These are phyloP conservation scores for Nakaseomyces kungkrabaensis DNA, from an alignment of 1,139 yeast species.

Conservation along the genomic window DNA sequence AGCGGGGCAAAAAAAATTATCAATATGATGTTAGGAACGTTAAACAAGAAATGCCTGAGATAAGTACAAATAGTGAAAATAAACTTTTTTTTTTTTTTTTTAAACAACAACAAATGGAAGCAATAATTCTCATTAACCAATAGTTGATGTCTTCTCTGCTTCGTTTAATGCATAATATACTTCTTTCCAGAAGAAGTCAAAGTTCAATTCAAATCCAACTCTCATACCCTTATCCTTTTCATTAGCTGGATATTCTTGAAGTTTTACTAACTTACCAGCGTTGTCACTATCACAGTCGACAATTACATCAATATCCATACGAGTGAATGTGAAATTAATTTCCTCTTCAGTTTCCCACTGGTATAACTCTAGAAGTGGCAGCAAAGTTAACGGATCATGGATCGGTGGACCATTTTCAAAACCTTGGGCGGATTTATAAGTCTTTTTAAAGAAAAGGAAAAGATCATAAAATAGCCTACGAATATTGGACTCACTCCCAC, in stretches of 20 bases:
- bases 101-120: no score
- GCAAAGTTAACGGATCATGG: conserved; percentile 73
- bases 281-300: conserved; percentile 25
- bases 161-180: conserved; percentile 35
- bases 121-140: conserved; percentile 3
- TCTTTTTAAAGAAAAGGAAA: conserved; percentile 43
- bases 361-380: conserved; percentile 42
- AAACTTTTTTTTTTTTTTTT: no score
- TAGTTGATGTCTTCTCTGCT: conserved; percentile 22
- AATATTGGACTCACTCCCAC: conserved; percentile 31
- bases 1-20: not conserved
- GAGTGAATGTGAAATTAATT: conserved; percentile 28
- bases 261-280: conserved; percentile 19
- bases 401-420: conserved; percentile 59
- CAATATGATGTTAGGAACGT: not conserved
- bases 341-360: conserved; percentile 23
- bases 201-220: conserved; percentile 39
- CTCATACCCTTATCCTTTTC: conserved; percentile 31
- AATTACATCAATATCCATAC: conserved; percentile 32
- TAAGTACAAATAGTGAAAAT: not conserved
- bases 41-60: not conserved
- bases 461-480: conserved; percentile 50
- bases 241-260: conserved; percentile 26
- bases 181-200: conserved; percentile 44
- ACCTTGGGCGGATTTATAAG: conserved; percentile 39